Conservation (phyloP, 805 yeast genomes). For the Yarrowia sp. region DNA sequence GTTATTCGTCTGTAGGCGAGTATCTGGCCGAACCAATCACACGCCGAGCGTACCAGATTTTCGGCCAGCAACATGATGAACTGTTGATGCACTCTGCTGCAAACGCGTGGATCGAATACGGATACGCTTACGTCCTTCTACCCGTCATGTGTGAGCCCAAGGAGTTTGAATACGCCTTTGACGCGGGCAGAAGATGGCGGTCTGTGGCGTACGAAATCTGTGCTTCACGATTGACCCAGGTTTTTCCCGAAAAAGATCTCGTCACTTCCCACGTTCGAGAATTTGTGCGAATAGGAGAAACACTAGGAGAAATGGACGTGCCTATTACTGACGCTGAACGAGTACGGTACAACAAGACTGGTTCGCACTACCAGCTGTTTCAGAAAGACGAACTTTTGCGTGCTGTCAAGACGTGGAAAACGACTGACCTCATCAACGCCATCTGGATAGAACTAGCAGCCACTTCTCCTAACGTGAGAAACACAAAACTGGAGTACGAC, state of each 20-base stretch:
- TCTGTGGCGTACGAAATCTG: conserved; percentile 6
- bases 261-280: neutral
- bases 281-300: neutral
- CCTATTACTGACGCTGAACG: neutral
- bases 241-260: neutral
- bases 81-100: conserved; percentile 3
- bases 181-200: neutral
- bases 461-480: neutral
- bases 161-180: conserved; percentile 11
- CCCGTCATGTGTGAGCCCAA: conserved; percentile 18
- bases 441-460: neutral
- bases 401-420: neutral
- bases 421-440: neutral
- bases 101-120: conserved; percentile 7
- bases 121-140: neutral
- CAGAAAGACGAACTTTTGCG: neutral
- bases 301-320: conserved; percentile 6
- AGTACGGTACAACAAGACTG: neutral
- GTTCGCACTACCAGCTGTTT: neutral
- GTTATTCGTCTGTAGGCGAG: neutral
- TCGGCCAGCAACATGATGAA: conserved; percentile 11
- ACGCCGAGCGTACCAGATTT: conserved; percentile 10
- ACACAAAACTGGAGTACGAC: conserved; percentile 15
- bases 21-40: neutral
- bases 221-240: neutral